Evolutionary conservation across 108 stramenopile genomes (phyloP).

Genomic region (Stephanodiscus triporus): DNA sequence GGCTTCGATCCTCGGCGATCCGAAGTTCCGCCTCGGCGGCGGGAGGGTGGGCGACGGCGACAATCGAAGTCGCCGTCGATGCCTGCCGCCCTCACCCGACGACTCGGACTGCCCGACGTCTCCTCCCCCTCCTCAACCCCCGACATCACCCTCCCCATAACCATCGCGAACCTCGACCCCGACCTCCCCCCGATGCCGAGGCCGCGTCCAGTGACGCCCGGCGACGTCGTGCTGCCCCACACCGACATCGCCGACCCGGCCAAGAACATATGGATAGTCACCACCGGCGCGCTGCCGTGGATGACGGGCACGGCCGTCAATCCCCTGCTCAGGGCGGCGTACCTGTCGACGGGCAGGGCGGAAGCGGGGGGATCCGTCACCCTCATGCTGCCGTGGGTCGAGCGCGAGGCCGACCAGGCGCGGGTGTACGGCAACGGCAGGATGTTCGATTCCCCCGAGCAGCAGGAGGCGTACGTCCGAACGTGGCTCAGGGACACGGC

Average conservation of each 20-base stretch:
- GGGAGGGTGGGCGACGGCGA: too few relatives aligned
- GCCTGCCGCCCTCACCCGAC: slow-evolving; percentile 15
- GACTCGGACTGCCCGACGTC: slow-evolving; percentile 15
- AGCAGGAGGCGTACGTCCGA: slow-evolving; percentile 80
- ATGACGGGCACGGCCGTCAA: slow-evolving; percentile 95
- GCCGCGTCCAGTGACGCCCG: slow-evolving; percentile 56
- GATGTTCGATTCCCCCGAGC: slow-evolving; percentile 58
- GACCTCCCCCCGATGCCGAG: slow-evolving; percentile 50
- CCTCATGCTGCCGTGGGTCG: slow-evolving; percentile 89
- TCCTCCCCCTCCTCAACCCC: slow-evolving; percentile 6
- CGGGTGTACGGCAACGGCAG: slow-evolving; percentile 61
- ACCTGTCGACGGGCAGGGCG: slow-evolving; percentile 66
- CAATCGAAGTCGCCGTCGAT: too few relatives aligned
- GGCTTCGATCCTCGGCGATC: background rate
- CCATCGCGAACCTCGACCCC: slow-evolving; percentile 37
- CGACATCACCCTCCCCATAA: slow-evolving; percentile 31
- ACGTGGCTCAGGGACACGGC: slow-evolving; percentile 62
- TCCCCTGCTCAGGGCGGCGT: slow-evolving; percentile 86
- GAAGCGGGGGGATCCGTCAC: slow-evolving; percentile 72
- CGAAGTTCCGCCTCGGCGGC: too few relatives aligned
- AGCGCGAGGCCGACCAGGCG: slow-evolving; percentile 62
- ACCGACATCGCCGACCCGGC: slow-evolving; percentile 76
- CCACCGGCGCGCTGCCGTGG: slow-evolving; percentile 91
- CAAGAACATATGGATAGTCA: slow-evolving; percentile 87
- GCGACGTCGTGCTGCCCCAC: slow-evolving; percentile 67